Evolutionary conservation across 2,329 filamentous ascomycete genomes (phyloP).

Genomic region (Leptosphaerulina australis): DNA sequence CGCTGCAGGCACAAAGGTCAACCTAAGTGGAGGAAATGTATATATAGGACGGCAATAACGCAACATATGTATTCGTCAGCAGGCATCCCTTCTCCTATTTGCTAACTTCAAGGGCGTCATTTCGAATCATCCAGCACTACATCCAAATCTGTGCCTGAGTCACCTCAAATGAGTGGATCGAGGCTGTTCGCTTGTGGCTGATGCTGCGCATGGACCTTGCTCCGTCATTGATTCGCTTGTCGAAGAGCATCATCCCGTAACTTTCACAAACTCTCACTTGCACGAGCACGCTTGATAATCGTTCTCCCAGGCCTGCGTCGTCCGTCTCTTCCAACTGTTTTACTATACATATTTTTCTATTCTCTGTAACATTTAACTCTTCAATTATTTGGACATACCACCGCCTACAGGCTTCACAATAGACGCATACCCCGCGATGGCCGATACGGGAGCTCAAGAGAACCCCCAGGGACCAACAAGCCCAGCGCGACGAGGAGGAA

Average conservation of each 20-base stretch:
- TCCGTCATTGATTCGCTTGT: slow-evolving; percentile 38
- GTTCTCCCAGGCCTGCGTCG: slow-evolving; percentile 24
- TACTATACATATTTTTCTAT: slow-evolving; percentile 2
- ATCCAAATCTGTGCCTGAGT: slow-evolving; percentile 26
- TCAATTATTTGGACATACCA: slow-evolving; percentile 1
- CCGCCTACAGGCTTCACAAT: slow-evolving; percentile 2
- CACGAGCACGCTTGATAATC: slow-evolving; percentile 24
- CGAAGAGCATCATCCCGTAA: slow-evolving; percentile 31
- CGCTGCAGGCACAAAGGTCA: too few species aligned
- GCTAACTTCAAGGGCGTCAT: slow-evolving; percentile 21
- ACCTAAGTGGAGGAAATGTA: neutral
- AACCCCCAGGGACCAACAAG: slow-evolving; percentile 33
- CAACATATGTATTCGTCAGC: neutral
- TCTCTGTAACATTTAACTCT: slow-evolving; percentile 1
- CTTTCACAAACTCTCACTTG: slow-evolving; percentile 26
- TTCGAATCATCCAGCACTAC: slow-evolving; percentile 34
- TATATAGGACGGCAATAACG: too few species aligned
- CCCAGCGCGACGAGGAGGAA: slow-evolving; percentile 38
- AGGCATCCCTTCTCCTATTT: neutral
- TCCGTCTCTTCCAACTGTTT: neutral
- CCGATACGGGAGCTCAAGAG: slow-evolving; percentile 35
- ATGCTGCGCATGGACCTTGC: slow-evolving; percentile 16
- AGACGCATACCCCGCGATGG: slow-evolving; percentile 42
- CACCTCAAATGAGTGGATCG: slow-evolving; percentile 27
- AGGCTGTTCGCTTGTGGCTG: slow-evolving; percentile 23